Conservation (phyloP, 768 basidiomycete species). For the Galerina sulciceps region DNA sequence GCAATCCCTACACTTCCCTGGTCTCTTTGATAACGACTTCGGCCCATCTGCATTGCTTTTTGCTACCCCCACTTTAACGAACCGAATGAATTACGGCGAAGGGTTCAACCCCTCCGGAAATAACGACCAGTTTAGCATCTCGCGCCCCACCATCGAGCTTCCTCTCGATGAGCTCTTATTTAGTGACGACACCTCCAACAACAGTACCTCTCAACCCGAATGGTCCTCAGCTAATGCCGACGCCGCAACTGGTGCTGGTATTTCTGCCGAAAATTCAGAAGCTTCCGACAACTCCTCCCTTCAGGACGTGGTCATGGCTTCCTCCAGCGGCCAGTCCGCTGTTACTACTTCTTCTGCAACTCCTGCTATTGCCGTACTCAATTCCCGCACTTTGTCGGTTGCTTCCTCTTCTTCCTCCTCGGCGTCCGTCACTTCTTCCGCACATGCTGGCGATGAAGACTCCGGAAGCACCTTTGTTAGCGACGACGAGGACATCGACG, state of each 20-base stretch:
- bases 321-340: slow-evolving; percentile 8
- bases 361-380: slow-evolving; percentile 8
- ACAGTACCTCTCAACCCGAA: slow-evolving; percentile 23
- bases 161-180: slow-evolving; percentile 83
- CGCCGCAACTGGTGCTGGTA: slow-evolving; percentile 10
- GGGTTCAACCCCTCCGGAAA: slow-evolving; percentile 53
- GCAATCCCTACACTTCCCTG: slow-evolving; percentile 67
- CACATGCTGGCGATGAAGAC: slow-evolving; percentile 35
- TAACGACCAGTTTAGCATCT: slow-evolving; percentile 62
- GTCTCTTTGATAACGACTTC: slow-evolving; percentile 75
- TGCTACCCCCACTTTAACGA: slow-evolving; percentile 68
- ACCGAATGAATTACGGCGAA: slow-evolving; percentile 78
- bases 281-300: slow-evolving; percentile 10
- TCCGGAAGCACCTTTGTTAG: slow-evolving; percentile 28
- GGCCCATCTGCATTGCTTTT: slow-evolving; percentile 78
- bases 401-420: slow-evolving; percentile 6
- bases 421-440: slow-evolving; percentile 16
- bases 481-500: slow-evolving; percentile 40
- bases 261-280: slow-evolving; percentile 14
- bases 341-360: slow-evolving; percentile 6
- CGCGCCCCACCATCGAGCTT: slow-evolving; percentile 83
- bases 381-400: slow-evolving; percentile 4
- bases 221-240: slow-evolving; percentile 13
- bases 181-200: slow-evolving; percentile 39
- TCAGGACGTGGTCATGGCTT: slow-evolving; percentile 36